Evolutionary conservation across 2,329 filamentous ascomycete species (phyloP).

Genomic region (Ceratocystis diversiconidia): DNA sequence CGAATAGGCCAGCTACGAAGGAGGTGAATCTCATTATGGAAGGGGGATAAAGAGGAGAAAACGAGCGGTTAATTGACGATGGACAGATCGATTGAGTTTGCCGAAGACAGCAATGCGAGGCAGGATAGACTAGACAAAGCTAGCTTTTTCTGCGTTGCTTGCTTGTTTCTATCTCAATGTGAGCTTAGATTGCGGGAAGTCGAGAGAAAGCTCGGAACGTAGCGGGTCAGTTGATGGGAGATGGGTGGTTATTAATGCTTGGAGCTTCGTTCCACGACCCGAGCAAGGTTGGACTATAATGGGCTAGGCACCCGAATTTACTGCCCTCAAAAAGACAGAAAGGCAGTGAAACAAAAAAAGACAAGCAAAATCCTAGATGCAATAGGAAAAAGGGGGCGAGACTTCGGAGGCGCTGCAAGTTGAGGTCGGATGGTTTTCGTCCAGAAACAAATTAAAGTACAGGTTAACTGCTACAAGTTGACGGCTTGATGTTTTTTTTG

Average conservation of each 20-base stretch:
- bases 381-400: not conserved
- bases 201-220: not conserved
- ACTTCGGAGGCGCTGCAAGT: not conserved
- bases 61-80: not conserved
- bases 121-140: not conserved
- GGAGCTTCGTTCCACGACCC: not conserved
- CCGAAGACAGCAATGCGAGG: not conserved
- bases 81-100: not conserved
- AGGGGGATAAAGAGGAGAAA: not conserved
- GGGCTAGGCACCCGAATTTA: slow-evolving; percentile 2
- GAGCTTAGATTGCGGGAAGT: not conserved
- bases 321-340: not conserved
- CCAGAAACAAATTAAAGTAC: not conserved
- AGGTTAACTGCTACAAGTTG: not conserved
- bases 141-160: not conserved
- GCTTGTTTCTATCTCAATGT: not conserved
- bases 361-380: not conserved
- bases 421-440: not conserved
- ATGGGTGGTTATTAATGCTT: not conserved
- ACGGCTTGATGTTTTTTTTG: not conserved
- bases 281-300: not conserved
- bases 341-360: not conserved
- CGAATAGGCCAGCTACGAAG: slow-evolving; percentile 31
- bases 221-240: not conserved
- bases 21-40: slow-evolving; percentile 30